Evolutionary conservation across 164 flowering plant genomes (phyloP), one percentile per base, ranked within the genome.

Genomic region (Aristolochia californica): DNA sequence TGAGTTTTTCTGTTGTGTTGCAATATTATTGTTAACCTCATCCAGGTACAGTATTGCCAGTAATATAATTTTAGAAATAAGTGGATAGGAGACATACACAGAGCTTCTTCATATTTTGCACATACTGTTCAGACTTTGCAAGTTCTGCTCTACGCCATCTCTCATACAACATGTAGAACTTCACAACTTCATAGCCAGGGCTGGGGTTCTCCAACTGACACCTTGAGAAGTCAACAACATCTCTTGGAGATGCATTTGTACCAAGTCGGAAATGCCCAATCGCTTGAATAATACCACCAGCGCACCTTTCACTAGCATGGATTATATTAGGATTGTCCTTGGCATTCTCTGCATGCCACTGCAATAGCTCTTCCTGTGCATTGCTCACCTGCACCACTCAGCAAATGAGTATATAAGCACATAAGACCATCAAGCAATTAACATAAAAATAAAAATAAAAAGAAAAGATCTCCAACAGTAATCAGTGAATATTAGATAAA

Each of bases 361-460:
- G 80, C 72, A 88, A 64, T 65, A 88, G 69, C 48, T 88, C 97
- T 64, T 88, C 94, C 72, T 81, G 90, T 18, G 97, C 97, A 81
- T 88, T 88, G 71, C 77, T 78, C 51, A 88, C 96, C 96, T 88
- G 69, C 56, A 70, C 28, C 59, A 40, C 40, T 24, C 43, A 54
- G 48, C 15, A 56, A 14, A 56, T 2, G 34, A 50, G 62, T 13
- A 20, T 7, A 43, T 20, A 13, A 24, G 10, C 28, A 52, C 22
- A 25, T 23, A n/a, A n/a, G n/a, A 5, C n/a, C n/a, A n/a, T n/a
- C n/a, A n/a, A n/a, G n/a, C n/a, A n/a, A n/a, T n/a, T n/a, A 23
- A 24, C 24, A 22, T 23, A 26, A n/a, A 55, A 13, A 28, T 17
- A 45, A n/a, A 7, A 5, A 9, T 5, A 28, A 28, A 28, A 28